Base-by-base conservation (phyloP, 2,329 filamentous ascomycete genomes). In the Didymella pomorum region DNA sequence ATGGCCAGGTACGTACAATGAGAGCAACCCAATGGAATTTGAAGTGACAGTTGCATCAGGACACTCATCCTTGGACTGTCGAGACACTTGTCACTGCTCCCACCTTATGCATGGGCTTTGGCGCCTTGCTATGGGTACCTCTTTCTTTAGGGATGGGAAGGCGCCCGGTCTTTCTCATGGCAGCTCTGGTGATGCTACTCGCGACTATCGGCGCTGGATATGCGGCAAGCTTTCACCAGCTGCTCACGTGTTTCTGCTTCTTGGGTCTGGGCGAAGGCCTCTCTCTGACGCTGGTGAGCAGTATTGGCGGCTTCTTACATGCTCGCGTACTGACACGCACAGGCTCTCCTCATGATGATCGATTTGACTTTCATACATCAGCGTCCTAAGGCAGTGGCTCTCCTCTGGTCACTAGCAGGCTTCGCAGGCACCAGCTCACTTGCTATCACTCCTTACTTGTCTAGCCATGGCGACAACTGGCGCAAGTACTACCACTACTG, bases 311-410 rank as follows among this genome's bases (percentile, higher is more conserved):
- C 20, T 14, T 2, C 31, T 20, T 4, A 9, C 33, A 20, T 6
- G 5, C 14, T 3, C 14, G 7, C 12, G 18, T 21, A n/a, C 46
- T 67, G 26, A 62, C 5, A 4, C 12, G 1, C 8, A 25, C 4
- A 79, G 77, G 64, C 68, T 12, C 63, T 78, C 3, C 61, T 79
- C 1, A 72, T 75, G 51, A 55, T 79, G 12, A 74, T 79, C 26
- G 77, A 79, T 49, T 56, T 79, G 41, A 77, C 77, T 0, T 79
- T 76, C 60, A 77, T 79, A 42, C 69, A 77, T 45, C 71, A 79
- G 55, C 70, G 78, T 4, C 73, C 78, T 0, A 63, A 63, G 23
- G 72, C 70, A 3, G 63, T 79, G 21, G 75, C 76, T 0, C 52
- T 72, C 6, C 70, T 74, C 41, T 79, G 76, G 75, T 70, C 70